Base-by-base conservation (phyloP, 2,329 filamentous ascomycete species). In the Cyphellophora europaea region DNA sequence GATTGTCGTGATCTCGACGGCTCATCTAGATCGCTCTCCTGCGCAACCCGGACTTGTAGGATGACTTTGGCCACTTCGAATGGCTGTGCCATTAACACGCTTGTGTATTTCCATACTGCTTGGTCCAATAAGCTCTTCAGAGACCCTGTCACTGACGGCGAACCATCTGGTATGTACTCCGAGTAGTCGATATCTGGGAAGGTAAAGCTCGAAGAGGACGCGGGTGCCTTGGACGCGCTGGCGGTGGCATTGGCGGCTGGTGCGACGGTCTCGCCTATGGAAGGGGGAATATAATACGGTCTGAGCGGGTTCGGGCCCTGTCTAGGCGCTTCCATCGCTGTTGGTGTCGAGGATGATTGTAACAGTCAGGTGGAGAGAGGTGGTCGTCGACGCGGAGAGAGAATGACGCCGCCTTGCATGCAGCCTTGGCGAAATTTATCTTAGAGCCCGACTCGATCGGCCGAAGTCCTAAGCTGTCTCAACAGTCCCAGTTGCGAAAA, bases 61-160 rank as follows among this genome's bases (percentile, higher is more conserved):
- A 96, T 75, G 11, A 81, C 91, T 71, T 95, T 96, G 53, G 89
- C 56, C 38, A 95, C 88, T 66, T 96, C 91, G 58, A 98, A 96
- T 11, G 91, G 91, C 62, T 98, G 91, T 35, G 86, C 82, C 55
- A 94, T 79, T 52, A 96, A 61, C 15, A 94, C 79, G 38, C 81
- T 86, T 11, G 80, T 82, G 63, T 98, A 98, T 55, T 91, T 89
- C 79, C 88, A 93, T 58, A 93, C 56, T 45, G 91, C 75, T 56
- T 88, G 80, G 55, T 96, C 87, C 31, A 94, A 54, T 41, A 93
- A 64, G 43, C 81, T 79, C 54, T 82, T 84, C 28, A 81, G 67
- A 44, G 82, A 82, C 48, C 84, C 80, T 8, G 86, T 70, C 17
- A 78, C 71, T 1, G 83, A 84, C 0, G 82, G 83, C 17, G 82